Conservation (phyloP, 129 eudicot genomes). For the Lonicera japonica region DNA sequence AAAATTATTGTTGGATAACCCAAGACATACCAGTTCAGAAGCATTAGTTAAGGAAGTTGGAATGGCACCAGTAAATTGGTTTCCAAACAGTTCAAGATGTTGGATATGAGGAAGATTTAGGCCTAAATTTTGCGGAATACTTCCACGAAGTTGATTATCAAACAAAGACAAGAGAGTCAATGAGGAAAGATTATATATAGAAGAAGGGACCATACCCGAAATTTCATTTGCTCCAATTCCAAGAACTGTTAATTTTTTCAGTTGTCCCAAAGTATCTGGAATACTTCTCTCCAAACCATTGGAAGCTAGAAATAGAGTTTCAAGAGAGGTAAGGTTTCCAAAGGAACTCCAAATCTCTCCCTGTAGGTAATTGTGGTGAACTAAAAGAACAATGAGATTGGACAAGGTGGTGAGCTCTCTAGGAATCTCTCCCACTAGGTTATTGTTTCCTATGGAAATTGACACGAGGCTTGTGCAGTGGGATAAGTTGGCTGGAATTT, state of each 20-base stretch:
- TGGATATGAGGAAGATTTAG: constrained; percentile 3
- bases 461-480: not conserved
- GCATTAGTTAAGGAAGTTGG: constrained; percentile 16
- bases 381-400: not conserved
- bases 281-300: constrained; percentile 8
- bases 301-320: not conserved
- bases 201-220: constrained; percentile 11
- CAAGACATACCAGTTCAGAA: not conserved
- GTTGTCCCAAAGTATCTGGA: constrained; percentile 1
- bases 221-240: not conserved
- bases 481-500: constrained; percentile 8
- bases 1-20: not conserved
- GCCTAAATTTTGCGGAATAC: constrained; percentile 16
- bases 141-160: constrained; percentile 19
- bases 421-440: constrained; percentile 5
- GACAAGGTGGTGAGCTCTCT: not conserved
- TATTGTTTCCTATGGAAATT: not conserved
- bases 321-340: constrained; percentile 11
- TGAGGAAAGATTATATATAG: not conserved
- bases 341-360: not conserved
- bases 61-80: constrained; percentile 5
- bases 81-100: not conserved
- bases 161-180: not conserved
- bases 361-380: not conserved
- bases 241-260: not conserved